Base-by-base conservation (phyloP, 805 yeast genomes). In the Candida krabiensis region DNA sequence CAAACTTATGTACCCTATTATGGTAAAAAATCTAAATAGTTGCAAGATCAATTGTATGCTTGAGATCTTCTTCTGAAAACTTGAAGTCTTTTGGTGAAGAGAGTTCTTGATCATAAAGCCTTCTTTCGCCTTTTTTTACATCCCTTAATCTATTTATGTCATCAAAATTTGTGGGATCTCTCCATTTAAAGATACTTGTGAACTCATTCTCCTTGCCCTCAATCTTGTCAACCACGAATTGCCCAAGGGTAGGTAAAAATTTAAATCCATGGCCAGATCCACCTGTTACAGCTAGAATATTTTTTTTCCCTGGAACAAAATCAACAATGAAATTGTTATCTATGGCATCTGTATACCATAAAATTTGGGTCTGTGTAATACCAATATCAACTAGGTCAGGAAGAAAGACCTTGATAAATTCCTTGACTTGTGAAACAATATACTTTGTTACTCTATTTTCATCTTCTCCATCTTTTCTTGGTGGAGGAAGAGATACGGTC, bases 261-360 rank as follows among this genome's bases (percentile, higher is more conserved):
- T 60, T 58, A 43, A 60, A 60, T 2, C 54, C 63, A 46, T 60
- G 64, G 2, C 60, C 61, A 3, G 61, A 56, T 19, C 61, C 64
- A 28, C 64, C 63, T 38, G 50, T 38, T 4, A 56, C 55, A 15
- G 57, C 60, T 37, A 57, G 37, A 11, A 57, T 32, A 7, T 47
- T 47, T 12, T 47, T 42, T 23, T 47, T 46, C 5, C 28, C 34
- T 15, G 64, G 62, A 17, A 54, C 61, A 43, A 36, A 57, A 42
- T 56, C 62, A 40, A 41, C 38, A 12, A 58, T 47, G 23, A 39
- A 58, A 27, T 58, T 58, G 28, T 52, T 53, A 38, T 58, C 49
- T 28, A 56, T 53, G 3, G 61, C 46, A 40, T 56, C 62, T 1
- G 60, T 50, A 28, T 55, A 55, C 61, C 61, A 58, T 15, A 54